Evolutionary conservation across 192 early-diverging fungal genomes (phyloP), one percentile per base, ranked within the genome.

Genomic region (Diversispora eburnea): DNA sequence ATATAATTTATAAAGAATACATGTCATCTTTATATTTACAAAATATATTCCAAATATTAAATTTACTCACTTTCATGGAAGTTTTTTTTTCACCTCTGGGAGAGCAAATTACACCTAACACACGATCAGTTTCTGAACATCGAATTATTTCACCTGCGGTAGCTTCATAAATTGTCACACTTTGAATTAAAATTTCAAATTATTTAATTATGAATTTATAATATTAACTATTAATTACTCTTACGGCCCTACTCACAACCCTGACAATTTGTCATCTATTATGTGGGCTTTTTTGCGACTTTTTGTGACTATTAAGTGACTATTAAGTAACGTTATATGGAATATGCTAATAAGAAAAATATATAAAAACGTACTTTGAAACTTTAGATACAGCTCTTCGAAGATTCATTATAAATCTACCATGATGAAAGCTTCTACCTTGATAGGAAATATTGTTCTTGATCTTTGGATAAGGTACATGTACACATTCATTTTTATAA

Each of bases 381-480:
- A 71, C 79, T 25, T 77, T 80, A 56, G 81, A 78, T 51, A 83
- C 92, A n/a, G 88, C 88, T 39, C 82, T 81, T 46, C 97, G 76
- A 39, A 99, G 72, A 9, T 93, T 94, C 85, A 90, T 90, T 56
- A 99, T 90, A 65, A 99, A 91, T 66, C 92, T 84, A 3, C 97
- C 97, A 51, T 99, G 96, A 73, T 99, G 97, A 79, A 99, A 99
- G 12, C 93, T 91, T 20, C 80, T 72, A 47, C 97, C 95, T 41
- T 81, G 63, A 33, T 33, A 33, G 61, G 78, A 82, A 47, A 79
- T 74, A 25, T 86, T 86, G 7, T 80, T 83, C 43, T 84, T 69
- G 3, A 22, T 6, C 41, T 22, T 45, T 52, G 91, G 88, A 72
- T 99, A 97, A 8, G 89, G 86, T 51, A 97, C 82, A 22, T 89